Evolutionary conservation across 148 eudicot genomes (phyloP).

Genomic region (Cornus florida): DNA sequence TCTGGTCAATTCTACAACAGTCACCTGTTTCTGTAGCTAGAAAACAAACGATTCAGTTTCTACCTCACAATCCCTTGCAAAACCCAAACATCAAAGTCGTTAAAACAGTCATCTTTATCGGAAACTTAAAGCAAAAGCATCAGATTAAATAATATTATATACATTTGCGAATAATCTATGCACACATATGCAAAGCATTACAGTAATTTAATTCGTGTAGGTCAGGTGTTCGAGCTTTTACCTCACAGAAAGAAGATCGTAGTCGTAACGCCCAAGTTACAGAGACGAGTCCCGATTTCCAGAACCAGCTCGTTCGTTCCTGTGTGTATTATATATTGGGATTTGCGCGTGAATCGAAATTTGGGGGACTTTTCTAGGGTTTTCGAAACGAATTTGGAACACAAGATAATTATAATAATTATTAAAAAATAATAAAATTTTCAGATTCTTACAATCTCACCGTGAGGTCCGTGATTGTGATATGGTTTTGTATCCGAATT

Average conservation of each 20-base stretch:
- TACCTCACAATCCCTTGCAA: slow-evolving; percentile 1
- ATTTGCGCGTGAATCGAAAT: background rate
- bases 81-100: slow-evolving; percentile 30
- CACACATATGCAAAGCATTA: background rate
- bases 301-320: no score
- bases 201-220: background rate
- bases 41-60: slow-evolving; percentile 2
- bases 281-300: background rate
- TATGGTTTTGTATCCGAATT: background rate
- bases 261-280: background rate
- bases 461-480: background rate
- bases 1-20: slow-evolving; percentile 8
- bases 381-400: background rate
- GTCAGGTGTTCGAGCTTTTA: slow-evolving; percentile 37
- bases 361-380: background rate
- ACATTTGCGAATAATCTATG: background rate
- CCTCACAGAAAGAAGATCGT: slow-evolving; percentile 27
- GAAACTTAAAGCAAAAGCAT: slow-evolving; percentile 48
- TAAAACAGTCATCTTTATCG: slow-evolving; percentile 26
- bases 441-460: background rate
- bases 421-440: no score
- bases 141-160: background rate
- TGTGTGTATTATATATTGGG: background rate
- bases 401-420: no score
- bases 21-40: slow-evolving; percentile 7